phyloP scores from a whole-genome alignment of 306 rosid genomes.

The Notholithocarpus densiflorus region DNA sequence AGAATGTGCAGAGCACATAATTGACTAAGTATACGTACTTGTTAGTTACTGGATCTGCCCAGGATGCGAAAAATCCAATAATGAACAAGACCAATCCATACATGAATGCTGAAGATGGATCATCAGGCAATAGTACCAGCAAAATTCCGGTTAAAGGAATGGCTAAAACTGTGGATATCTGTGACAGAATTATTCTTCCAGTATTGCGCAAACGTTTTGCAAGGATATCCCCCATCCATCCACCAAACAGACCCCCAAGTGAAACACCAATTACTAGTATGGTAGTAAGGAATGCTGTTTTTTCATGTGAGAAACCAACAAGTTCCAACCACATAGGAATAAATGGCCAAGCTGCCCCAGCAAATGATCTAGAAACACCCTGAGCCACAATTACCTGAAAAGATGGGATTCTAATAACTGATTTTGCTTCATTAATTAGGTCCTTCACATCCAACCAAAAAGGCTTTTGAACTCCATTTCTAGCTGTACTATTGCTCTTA shows the following conservation, averaged over 20 bases:
- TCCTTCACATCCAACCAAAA: constrained; percentile 47
- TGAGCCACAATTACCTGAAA: constrained; percentile 86
- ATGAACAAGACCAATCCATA: constrained; percentile 64
- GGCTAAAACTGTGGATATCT: constrained; percentile 62
- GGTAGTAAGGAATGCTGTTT: constrained; percentile 63
- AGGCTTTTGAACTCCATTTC: constrained; percentile 24
- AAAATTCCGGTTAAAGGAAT: constrained; percentile 73
- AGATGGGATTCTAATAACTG: constrained; percentile 59
- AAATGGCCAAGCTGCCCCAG: constrained; percentile 71
- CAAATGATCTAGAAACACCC: constrained; percentile 83
- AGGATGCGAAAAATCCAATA: constrained; percentile 60
- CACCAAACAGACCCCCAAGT: constrained; percentile 72
- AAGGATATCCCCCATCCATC: constrained; percentile 66
- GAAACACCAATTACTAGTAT: constrained; percentile 49
- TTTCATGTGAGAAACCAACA: constrained; percentile 68
- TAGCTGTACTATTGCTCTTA: constrained; percentile 6
- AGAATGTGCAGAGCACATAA: not conserved
- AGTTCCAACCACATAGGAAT: constrained; percentile 85
- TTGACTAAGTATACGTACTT: constrained; percentile 35
- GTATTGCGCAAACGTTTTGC: constrained; percentile 55
- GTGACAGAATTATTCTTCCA: constrained; percentile 66
- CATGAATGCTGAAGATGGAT: constrained; percentile 53
- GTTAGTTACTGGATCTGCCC: constrained; percentile 78
- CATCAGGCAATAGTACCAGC: constrained; percentile 59
- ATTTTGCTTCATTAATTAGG: constrained; percentile 54